Evolutionary conservation across 2,329 filamentous ascomycete genomes (phyloP).

Genomic region (Clarireedia monteithiana): DNA sequence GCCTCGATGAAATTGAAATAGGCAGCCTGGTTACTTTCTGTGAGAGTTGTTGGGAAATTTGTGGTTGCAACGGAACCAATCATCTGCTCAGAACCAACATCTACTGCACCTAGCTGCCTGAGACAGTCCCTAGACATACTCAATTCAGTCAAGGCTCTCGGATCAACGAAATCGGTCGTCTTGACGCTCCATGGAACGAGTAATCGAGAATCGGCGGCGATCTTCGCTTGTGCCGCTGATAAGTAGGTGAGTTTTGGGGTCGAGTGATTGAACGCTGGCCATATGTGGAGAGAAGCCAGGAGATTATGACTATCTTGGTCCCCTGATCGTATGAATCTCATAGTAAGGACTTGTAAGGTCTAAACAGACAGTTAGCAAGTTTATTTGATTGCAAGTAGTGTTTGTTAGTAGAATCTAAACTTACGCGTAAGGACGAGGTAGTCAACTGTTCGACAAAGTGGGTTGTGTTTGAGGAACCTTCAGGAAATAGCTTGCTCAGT

Average conservation of each 20-base stretch:
- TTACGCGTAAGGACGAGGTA: too few species aligned
- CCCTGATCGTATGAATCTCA: neutral
- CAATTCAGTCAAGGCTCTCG: neutral
- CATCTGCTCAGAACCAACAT: neutral
- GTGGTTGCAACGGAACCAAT: neutral
- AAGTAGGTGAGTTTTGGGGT: neutral
- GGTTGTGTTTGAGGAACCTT: neutral
- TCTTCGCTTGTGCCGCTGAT: conserved; percentile 13
- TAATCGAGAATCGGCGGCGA: conserved; percentile 14
- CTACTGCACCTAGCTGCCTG: neutral
- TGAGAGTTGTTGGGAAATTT: conserved; percentile 2
- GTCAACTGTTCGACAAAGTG: neutral
- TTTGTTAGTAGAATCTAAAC: neutral
- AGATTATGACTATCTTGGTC: conserved; percentile 3
- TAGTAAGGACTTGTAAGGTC: neutral
- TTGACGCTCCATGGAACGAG: conserved; percentile 20
- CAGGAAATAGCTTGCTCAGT: conserved; percentile 6
- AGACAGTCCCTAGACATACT: neutral
- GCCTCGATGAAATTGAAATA: conserved; percentile 7
- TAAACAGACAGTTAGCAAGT: neutral
- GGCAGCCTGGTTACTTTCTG: neutral
- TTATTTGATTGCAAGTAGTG: neutral
- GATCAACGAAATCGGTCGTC: conserved; percentile 15
- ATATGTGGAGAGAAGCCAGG: conserved; percentile 12
- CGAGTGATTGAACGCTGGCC: conserved; percentile 8